Percentiles rank a stretch among this genome's conserved stretches.
Evolutionary conservation across 495 filamentous ascomycete species (phyloP).

Genomic region (Aspergillus sparsus): DNA sequence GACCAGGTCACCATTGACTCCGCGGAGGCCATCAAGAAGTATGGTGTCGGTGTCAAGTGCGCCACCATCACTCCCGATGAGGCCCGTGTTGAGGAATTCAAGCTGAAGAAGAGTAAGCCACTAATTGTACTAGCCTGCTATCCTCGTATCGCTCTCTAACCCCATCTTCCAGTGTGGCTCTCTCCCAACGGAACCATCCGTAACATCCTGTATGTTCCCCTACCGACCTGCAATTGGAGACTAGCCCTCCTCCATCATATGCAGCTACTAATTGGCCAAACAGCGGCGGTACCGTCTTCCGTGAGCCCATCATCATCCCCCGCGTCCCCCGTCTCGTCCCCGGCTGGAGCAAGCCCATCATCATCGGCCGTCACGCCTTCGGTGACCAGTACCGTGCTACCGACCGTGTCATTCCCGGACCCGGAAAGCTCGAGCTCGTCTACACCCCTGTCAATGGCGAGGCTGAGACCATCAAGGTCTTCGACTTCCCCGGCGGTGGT

Average conservation of each 20-base stretch:
- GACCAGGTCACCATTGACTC: slow-evolving; percentile 93
- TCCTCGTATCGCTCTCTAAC: slow-evolving; percentile 22
- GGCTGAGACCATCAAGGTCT: slow-evolving; percentile 87
- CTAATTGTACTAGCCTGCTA: neutral
- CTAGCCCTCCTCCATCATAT: neutral
- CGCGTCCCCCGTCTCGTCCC: slow-evolving; percentile 88
- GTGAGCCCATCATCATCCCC: slow-evolving; percentile 95
- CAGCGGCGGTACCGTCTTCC: slow-evolving; percentile 91
- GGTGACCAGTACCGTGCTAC: slow-evolving; percentile 98
- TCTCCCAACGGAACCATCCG: slow-evolving; percentile 98
- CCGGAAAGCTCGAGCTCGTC: slow-evolving; percentile 88
- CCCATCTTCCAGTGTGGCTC: slow-evolving; percentile 76
- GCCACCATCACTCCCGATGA: slow-evolving; percentile 99
- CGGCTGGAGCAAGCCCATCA: slow-evolving; percentile 97
- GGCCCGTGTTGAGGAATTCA: slow-evolving; percentile 93
- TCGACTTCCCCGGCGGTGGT: slow-evolving; percentile 83
- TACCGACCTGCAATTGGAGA: neutral
- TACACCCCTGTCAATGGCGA: slow-evolving; percentile 83
- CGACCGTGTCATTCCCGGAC: slow-evolving; percentile 76
- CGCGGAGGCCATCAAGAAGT: slow-evolving; percentile 97
- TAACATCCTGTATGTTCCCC: slow-evolving; percentile 66
- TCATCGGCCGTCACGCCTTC: slow-evolving; percentile 97
- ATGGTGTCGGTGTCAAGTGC: slow-evolving; percentile 97
- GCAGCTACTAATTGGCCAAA: slow-evolving; percentile 16
- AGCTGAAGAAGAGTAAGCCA: slow-evolving; percentile 87